phyloP scores from a whole-genome alignment of 2,329 filamentous ascomycete species.

The Pseudogymnoascus sp. region DNA sequence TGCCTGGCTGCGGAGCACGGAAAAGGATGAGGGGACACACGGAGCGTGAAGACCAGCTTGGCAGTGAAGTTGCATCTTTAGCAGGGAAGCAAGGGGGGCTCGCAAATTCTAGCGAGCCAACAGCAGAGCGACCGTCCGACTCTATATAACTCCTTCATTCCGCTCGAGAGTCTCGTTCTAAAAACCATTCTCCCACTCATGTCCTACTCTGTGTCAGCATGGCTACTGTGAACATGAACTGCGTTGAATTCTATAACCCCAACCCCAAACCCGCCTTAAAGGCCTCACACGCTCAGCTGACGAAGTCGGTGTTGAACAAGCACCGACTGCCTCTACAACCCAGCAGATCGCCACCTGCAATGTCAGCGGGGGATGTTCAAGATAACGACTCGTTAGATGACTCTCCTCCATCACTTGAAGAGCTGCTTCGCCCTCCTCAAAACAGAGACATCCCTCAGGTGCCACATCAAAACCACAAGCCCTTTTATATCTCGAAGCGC shows the following conservation, averaged over 20 bases:
- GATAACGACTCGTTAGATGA: not conserved
- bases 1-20: too few relatives aligned
- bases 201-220: not conserved
- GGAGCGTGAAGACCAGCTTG: not conserved
- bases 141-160: not conserved
- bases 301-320: too few relatives aligned
- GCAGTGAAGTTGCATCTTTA: not conserved
- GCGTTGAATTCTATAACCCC: not conserved
- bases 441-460: not conserved
- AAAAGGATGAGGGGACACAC: too few relatives aligned
- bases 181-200: conserved; percentile 1
- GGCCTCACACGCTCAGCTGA: not conserved
- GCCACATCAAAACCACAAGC: not conserved
- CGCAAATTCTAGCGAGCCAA: not conserved
- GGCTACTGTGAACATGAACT: not conserved
- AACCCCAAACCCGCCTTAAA: not conserved
- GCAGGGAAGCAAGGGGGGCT: not conserved
- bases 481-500: not conserved
- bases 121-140: not conserved
- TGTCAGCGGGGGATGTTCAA: not conserved
- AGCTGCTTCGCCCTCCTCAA: too few relatives aligned
- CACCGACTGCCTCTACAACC: not conserved
- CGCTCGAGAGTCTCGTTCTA: not conserved
- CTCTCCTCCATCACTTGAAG: too few relatives aligned
- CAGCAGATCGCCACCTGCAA: not conserved